Conservation (phyloP, 2,329 filamentous ascomycete genomes). For the Colletotrichum destructivum region DNA sequence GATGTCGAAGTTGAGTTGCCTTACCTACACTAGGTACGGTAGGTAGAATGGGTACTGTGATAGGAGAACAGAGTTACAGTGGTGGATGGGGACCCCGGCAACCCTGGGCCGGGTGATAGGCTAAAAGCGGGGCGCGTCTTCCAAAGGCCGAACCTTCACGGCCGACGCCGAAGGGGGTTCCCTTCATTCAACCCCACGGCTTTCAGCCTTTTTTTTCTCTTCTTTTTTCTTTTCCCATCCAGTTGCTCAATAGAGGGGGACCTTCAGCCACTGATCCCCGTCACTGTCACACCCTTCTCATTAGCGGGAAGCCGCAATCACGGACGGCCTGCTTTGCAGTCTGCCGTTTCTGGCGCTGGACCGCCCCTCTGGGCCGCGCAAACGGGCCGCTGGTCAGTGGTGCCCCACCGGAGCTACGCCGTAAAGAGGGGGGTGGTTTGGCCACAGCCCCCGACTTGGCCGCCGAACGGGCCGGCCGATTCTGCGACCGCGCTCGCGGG, state of each 20-base stretch:
- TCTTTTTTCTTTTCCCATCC: not conserved
- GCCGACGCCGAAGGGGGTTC: conserved; percentile 29
- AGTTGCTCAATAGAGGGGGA: not conserved
- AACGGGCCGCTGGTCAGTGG: conserved; percentile 38
- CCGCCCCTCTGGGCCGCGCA: conserved; percentile 26
- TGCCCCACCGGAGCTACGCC: conserved; percentile 31
- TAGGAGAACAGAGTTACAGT: not conserved
- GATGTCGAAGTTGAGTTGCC: conserved; percentile 27
- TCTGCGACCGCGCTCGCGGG: conserved; percentile 12
- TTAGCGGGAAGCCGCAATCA: conserved; percentile 22
- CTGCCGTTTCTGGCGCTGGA: not conserved
- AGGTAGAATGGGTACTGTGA: too few species aligned
- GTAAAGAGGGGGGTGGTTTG: conserved; percentile 3
- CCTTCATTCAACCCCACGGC: not conserved
- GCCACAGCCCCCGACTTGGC: conserved; percentile 36
- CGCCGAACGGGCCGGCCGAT: conserved; percentile 38
- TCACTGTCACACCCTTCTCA: not conserved
- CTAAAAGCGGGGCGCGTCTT: conserved; percentile 24
- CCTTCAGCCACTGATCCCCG: conserved; percentile 12
- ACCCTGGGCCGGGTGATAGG: conserved; percentile 13
- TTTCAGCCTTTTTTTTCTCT: conserved; percentile 7
- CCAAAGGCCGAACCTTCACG: conserved; percentile 17
- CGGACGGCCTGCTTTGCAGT: not conserved
- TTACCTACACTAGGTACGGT: too few species aligned
- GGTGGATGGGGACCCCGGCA: conserved; percentile 2